Conservation (phyloP, 2,329 filamentous ascomycete genomes). For the Aspergillus versicolor region DNA sequence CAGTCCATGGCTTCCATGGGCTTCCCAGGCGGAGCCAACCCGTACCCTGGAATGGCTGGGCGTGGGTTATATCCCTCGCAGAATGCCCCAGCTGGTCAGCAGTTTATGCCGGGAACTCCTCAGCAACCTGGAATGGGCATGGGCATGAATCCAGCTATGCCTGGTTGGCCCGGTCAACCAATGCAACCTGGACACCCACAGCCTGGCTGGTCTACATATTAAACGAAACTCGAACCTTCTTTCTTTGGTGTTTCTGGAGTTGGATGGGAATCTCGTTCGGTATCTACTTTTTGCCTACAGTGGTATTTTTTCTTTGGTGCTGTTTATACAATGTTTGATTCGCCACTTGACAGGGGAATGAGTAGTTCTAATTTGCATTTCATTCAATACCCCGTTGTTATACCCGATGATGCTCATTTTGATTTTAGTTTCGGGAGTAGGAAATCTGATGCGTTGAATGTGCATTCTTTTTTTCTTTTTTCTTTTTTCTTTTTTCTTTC, state of each 20-base stretch:
- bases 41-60: slow-evolving; percentile 34
- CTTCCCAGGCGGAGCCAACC: slow-evolving; percentile 33
- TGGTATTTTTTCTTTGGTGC: slow-evolving; percentile 5
- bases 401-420: slow-evolving; percentile 27
- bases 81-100: slow-evolving; percentile 34
- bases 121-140: slow-evolving; percentile 38
- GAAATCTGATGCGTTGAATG: slow-evolving; percentile 14
- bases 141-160: slow-evolving; percentile 37
- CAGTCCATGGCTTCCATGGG: slow-evolving; percentile 39
- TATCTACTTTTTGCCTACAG: slow-evolving; percentile 1
- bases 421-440: slow-evolving; percentile 8
- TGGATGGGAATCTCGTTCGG: slow-evolving; percentile 7
- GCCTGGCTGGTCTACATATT: slow-evolving; percentile 41
- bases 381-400: slow-evolving; percentile 37
- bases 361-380: slow-evolving; percentile 34
- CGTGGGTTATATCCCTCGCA: slow-evolving; percentile 39
- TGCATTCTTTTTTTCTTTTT: slow-evolving; percentile 9
- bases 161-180: slow-evolving; percentile 36
- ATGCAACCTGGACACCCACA: slow-evolving; percentile 41
- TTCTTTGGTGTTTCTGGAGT: slow-evolving; percentile 21
- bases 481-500: too few species aligned
- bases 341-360: slow-evolving; percentile 13
- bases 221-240: slow-evolving; percentile 21
- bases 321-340: slow-evolving; percentile 15
- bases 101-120: slow-evolving; percentile 33